Evolutionary conservation across 768 basidiomycete species (phyloP).

Genomic region (Pisolithus marmoratus): DNA sequence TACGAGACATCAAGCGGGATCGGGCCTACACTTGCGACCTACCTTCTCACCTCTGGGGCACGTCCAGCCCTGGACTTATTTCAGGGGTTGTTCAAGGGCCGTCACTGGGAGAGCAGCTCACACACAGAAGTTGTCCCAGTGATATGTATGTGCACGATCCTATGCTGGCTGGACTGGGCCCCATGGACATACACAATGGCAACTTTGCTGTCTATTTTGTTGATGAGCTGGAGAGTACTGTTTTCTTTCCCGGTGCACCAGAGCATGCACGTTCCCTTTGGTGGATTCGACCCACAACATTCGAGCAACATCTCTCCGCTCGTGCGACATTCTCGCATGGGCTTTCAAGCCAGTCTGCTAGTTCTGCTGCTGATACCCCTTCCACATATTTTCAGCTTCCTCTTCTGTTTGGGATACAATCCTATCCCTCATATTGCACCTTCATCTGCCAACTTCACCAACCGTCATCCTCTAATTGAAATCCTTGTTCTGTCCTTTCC

Average conservation of each 20-base stretch:
- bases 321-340: conserved; percentile 4
- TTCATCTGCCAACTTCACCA: conserved; percentile 9
- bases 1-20: conserved; percentile 35
- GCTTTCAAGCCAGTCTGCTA: conserved; percentile 15
- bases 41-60: conserved; percentile 14
- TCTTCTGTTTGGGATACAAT: background rate
- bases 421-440: conserved; percentile 1
- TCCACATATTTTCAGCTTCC: conserved; percentile 3
- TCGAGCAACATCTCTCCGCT: background rate
- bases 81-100: conserved; percentile 5
- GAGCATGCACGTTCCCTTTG: background rate
- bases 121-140: conserved; percentile 8
- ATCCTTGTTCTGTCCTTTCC: conserved; percentile 38
- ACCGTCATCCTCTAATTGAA: conserved; percentile 30
- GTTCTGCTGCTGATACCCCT: conserved; percentile 9
- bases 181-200: conserved; percentile 37
- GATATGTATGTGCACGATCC: conserved; percentile 6
- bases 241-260: background rate
- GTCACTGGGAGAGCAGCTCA: conserved; percentile 8
- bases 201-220: conserved; percentile 18
- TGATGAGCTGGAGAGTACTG: conserved; percentile 10
- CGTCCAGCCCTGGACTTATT: conserved; percentile 7
- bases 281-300: conserved; percentile 1
- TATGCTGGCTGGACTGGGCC: conserved; percentile 27
- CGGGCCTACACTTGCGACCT: conserved; percentile 27